Conservation (phyloP, 192 early-diverging fungal genomes). For the Umbelopsis sp. region DNA sequence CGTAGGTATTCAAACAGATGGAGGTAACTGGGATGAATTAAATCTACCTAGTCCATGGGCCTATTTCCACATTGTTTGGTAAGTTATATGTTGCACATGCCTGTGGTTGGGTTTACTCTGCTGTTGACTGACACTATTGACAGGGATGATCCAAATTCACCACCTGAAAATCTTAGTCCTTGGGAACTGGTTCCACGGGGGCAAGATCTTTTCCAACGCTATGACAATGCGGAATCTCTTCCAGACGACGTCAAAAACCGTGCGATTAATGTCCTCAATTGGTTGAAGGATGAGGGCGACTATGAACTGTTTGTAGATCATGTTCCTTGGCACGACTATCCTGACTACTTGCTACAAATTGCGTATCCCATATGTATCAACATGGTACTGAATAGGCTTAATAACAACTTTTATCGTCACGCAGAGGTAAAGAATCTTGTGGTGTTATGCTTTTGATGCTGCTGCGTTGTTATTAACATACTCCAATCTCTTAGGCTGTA, state of each 20-base stretch:
- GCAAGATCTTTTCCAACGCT: slow-evolving; percentile 19
- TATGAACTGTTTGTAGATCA: slow-evolving; percentile 61
- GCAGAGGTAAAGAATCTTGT: slow-evolving; percentile 40
- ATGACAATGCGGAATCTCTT: slow-evolving; percentile 11
- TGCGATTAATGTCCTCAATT: slow-evolving; percentile 46
- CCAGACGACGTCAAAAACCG: slow-evolving; percentile 21
- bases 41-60: slow-evolving; percentile 52
- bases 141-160: slow-evolving; percentile 24
- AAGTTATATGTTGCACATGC: slow-evolving; percentile 14
- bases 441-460: background rate
- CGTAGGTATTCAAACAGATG: slow-evolving; percentile 37
- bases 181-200: slow-evolving; percentile 47
- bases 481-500: slow-evolving; percentile 54
- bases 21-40: slow-evolving; percentile 43
- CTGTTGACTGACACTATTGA: background rate
- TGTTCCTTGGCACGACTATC: slow-evolving; percentile 63
- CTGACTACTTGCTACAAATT: slow-evolving; percentile 61
- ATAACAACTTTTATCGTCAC: slow-evolving; percentile 62
- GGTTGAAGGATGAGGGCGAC: slow-evolving; percentile 40
- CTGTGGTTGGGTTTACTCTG: background rate
- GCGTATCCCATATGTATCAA: slow-evolving; percentile 76
- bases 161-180: slow-evolving; percentile 42
- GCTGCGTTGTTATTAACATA: background rate
- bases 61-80: slow-evolving; percentile 53
- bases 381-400: slow-evolving; percentile 56